Evolutionary conservation across 768 basidiomycete species (phyloP).

Genomic region (Auricularia auricula-judae): DNA sequence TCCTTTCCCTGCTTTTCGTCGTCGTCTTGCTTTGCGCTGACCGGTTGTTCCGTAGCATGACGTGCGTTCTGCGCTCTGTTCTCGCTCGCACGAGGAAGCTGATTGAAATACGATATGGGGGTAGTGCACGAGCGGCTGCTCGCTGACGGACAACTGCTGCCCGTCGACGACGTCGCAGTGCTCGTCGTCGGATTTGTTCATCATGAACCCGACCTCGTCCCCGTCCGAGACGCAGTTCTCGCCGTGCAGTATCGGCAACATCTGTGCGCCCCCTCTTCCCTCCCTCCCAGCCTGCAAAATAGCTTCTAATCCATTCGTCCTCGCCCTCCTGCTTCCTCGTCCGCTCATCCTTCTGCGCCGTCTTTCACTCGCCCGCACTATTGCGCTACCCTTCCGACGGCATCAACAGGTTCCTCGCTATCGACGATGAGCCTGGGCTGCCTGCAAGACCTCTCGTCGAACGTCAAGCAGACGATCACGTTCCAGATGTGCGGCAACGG

Average conservation of each 20-base stretch:
- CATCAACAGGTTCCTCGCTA: conserved; percentile 7
- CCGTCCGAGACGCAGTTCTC: conserved; percentile 60
- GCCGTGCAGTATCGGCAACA: conserved; percentile 71
- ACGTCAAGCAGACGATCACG: conserved; percentile 34
- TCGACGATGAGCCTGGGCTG: conserved; percentile 51
- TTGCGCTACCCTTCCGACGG: too few species aligned
- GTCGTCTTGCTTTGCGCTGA: conserved; percentile 10
- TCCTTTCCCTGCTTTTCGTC: conserved; percentile 9
- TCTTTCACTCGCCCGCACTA: too few species aligned
- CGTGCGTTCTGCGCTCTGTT: conserved; percentile 11
- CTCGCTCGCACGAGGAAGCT: too few species aligned
- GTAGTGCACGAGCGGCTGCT: conserved; percentile 59
- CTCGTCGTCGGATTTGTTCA: conserved; percentile 35
- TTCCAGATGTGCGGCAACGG: conserved; percentile 76
- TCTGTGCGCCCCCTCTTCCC: conserved; percentile 41
- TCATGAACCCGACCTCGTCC: conserved; percentile 77
- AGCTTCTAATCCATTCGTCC: background rate
- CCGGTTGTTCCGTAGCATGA: conserved; percentile 34
- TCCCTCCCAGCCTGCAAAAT: background rate
- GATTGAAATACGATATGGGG: too few species aligned
- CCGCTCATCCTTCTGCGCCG: conserved; percentile 10
- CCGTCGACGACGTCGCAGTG: conserved; percentile 51
- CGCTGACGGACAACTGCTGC: conserved; percentile 49
- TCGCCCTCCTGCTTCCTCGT: conserved; percentile 47
- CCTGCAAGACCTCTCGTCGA: conserved; percentile 45